Base-by-base conservation (phyloP, 345 rosid species). In the Hibiscus trionum region DNA sequence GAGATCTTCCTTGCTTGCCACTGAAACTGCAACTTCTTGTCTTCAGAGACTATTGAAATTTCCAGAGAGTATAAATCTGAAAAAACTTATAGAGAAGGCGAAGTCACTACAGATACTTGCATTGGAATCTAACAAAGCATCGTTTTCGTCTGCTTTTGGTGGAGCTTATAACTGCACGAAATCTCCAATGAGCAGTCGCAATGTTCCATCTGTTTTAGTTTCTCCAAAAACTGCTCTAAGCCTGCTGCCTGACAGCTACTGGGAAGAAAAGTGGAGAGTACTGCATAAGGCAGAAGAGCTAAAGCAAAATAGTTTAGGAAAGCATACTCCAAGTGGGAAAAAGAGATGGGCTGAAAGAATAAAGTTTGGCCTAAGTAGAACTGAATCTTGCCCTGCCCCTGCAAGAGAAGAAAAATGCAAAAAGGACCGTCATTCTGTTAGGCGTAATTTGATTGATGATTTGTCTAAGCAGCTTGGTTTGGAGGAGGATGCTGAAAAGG, bases 221-320 rank as follows among this genome's bases (percentile, higher is more conserved):
- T 87, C 93, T 66, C 93, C 91, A 7, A 86, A 79, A 80, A 85
- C 89, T 72, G 90, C 96, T 26, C 67, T 84, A 67, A 83, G 63
- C 62, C 73, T 76, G 74, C 84, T 88, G 61, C 93, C 89, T 46
- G 89, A 88, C 57, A 91, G 91, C 80, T 93, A 93, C 31, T 94
- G 98, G 98, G 98, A 94, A 79, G 98, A 86, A 79, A 90, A 82
- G 77, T 94, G 98, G 98, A 86, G 93, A 81, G 84, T 80, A 68
- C 57, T 84, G 77, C 90, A 90, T 76, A 84, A 86, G 68, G 86
- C 86, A 27, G 94, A 86, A 19, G 88, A 88, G 76, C 81, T 68
- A 66, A 80, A 71, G 76, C 78, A 78, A 35, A 77, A 50, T 78
- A 71, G 67, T 50, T 76, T 73, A 59, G 85, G 66, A 72, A 88